Evolutionary conservation across 306 rosid species (phyloP).

Genomic region (Crataegus laevigata): DNA sequence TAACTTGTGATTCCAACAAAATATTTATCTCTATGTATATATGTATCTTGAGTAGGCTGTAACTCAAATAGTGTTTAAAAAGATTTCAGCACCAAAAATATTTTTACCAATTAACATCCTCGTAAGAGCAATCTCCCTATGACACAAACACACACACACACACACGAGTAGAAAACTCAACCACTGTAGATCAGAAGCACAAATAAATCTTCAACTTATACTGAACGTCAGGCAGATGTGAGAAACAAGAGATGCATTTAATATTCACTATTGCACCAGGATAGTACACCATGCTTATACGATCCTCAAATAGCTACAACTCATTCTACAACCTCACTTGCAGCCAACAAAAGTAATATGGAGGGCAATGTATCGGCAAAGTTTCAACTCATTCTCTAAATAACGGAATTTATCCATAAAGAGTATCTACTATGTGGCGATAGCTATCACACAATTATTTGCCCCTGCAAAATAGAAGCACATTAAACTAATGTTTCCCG

Average conservation of each 20-base stretch:
- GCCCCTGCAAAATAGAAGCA: neutral
- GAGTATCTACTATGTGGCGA: neutral
- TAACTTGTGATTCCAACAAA: neutral
- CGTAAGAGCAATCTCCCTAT: neutral
- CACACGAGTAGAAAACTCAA: neutral
- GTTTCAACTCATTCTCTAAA: neutral
- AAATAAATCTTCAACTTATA: neutral
- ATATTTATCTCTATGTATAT: neutral
- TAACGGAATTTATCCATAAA: neutral
- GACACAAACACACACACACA: neutral
- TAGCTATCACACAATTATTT: neutral
- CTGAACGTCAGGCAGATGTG: too few species aligned
- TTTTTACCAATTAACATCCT: neutral
- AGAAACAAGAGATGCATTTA: neutral
- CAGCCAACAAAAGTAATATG: neutral
- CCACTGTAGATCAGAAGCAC: neutral
- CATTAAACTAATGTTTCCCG: neutral
- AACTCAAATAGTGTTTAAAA: neutral
- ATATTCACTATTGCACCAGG: neutral
- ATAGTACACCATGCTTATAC: neutral
- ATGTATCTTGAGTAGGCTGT: neutral
- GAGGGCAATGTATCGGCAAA: neutral
- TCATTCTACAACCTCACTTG: neutral
- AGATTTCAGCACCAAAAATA: neutral
- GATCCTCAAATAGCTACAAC: neutral